phyloP scores from a whole-genome alignment of 2,329 filamentous ascomycete species.

The Nemania sp. region DNA sequence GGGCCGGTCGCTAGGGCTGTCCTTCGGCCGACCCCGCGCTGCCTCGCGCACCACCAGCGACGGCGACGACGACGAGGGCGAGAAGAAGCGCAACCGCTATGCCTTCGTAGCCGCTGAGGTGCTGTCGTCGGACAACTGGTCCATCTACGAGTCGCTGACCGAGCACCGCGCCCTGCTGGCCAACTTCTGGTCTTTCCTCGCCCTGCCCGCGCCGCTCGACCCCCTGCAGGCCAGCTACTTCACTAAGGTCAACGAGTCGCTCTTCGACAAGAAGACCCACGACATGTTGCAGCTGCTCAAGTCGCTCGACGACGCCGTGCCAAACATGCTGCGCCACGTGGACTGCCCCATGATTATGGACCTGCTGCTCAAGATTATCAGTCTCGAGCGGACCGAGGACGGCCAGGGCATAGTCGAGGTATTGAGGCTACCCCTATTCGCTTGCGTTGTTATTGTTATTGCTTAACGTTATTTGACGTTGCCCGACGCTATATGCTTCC shows the following conservation, averaged over 20 bases:
- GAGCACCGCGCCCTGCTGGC: constrained; percentile 77
- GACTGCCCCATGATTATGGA: constrained; percentile 99
- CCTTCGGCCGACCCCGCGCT: constrained; percentile 57
- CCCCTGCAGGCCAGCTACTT: constrained; percentile 96
- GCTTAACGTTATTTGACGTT: background rate
- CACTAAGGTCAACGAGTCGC: constrained; percentile 96
- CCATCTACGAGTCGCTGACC: constrained; percentile 89
- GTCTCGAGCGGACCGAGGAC: constrained; percentile 86
- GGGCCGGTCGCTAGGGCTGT: constrained; percentile 43
- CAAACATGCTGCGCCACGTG: constrained; percentile 87
- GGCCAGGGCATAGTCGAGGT: constrained; percentile 94
- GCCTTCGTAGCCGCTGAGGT: constrained; percentile 93
- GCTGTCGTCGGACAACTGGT: constrained; percentile 94
- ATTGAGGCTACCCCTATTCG: constrained; percentile 33
- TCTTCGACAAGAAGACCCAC: constrained; percentile 96
- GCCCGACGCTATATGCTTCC: background rate
- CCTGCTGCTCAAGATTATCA: constrained; percentile 93
- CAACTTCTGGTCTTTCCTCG: constrained; percentile 90
- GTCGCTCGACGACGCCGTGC: constrained; percentile 76
- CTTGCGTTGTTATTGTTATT: too few species aligned
- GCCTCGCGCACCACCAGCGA: constrained; percentile 55
- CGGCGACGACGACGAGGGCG: constrained; percentile 70
- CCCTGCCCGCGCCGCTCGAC: constrained; percentile 81
- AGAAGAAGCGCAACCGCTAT: constrained; percentile 91
- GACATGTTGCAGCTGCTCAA: constrained; percentile 94